These are phyloP conservation scores for Teunomyces funiuensis DNA, from an alignment of 805 yeast species.

Conservation along the genomic window DNA sequence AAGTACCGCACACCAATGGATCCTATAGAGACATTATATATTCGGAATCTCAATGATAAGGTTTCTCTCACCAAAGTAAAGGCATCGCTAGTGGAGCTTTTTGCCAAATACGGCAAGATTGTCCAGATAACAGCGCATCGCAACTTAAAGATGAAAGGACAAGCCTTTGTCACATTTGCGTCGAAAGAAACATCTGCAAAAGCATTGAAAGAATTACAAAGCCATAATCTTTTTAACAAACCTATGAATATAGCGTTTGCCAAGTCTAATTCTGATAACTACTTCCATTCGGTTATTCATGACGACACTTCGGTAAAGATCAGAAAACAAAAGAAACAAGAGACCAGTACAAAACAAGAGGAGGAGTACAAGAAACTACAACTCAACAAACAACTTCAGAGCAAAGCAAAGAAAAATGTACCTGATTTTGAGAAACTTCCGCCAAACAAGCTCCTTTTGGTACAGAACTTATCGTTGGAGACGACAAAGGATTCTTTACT, in stretches of 20 bases:
- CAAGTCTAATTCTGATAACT: slow-evolving; percentile 44
- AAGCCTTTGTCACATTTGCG: slow-evolving; percentile 70
- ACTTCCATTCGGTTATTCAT: slow-evolving; percentile 12
- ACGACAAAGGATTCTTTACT: slow-evolving; percentile 29
- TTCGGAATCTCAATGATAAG: slow-evolving; percentile 72
- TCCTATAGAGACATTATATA: slow-evolving; percentile 47
- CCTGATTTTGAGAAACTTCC: slow-evolving; percentile 38
- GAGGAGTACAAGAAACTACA: slow-evolving; percentile 1
- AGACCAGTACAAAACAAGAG: slow-evolving; percentile 12
- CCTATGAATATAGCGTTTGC: slow-evolving; percentile 48
- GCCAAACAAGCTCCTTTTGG: slow-evolving; percentile 67
- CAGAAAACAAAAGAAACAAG: slow-evolving; percentile 21
- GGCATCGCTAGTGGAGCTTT: slow-evolving; percentile 39
- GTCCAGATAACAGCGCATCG: slow-evolving; percentile 55
- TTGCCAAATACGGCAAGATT: slow-evolving; percentile 48
- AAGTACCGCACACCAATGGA: not conserved
- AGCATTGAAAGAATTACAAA: slow-evolving; percentile 47
- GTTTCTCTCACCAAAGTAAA: slow-evolving; percentile 54
- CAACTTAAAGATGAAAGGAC: slow-evolving; percentile 72
- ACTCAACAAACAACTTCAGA: slow-evolving; percentile 14
- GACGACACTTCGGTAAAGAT: slow-evolving; percentile 21
- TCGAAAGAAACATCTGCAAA: slow-evolving; percentile 39
- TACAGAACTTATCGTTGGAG: slow-evolving; percentile 47
- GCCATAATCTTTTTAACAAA: slow-evolving; percentile 44
- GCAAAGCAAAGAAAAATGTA: slow-evolving; percentile 11